phyloP scores from a whole-genome alignment of 2,329 filamentous ascomycete genomes.

The Talaromyces sp. region DNA sequence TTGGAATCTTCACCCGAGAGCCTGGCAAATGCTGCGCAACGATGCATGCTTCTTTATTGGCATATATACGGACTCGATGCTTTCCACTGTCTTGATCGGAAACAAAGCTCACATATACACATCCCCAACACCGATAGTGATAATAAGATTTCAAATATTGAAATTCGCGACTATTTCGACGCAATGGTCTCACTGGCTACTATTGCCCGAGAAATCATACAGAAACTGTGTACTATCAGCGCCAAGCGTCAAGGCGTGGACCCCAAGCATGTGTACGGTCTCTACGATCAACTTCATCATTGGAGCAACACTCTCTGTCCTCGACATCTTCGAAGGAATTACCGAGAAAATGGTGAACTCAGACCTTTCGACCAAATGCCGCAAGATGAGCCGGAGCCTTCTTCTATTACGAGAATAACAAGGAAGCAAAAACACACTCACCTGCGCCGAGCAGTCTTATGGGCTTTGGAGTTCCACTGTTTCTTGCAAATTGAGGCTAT shows the following conservation, averaged over 20 bases:
- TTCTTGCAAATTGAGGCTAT: neutral
- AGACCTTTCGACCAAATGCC: neutral
- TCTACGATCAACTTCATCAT: conserved; percentile 1
- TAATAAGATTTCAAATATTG: neutral
- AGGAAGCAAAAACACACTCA: neutral
- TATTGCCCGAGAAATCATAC: neutral
- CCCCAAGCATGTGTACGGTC: neutral
- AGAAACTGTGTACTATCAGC: neutral
- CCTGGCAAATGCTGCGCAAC: neutral
- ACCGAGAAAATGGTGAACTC: neutral
- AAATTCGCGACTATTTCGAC: neutral
- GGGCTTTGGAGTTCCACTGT: neutral
- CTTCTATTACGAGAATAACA: neutral
- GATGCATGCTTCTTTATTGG: neutral
- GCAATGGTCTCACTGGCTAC: neutral
- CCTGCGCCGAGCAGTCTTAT: neutral
- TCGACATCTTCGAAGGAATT: neutral
- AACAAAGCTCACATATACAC: neutral
- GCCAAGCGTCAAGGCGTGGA: neutral
- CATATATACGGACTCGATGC: conserved; percentile 9
- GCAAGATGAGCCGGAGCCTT: neutral
- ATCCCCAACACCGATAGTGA: neutral
- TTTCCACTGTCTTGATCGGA: conserved; percentile 5
- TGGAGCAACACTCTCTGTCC: neutral
- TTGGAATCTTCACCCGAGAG: neutral